A percentile compares a stretch with the other conserved stretches of the same genome.
Evolutionary conservation across 2,329 filamentous ascomycete genomes (phyloP).

Genomic region (Tolypocladium inflatum): DNA sequence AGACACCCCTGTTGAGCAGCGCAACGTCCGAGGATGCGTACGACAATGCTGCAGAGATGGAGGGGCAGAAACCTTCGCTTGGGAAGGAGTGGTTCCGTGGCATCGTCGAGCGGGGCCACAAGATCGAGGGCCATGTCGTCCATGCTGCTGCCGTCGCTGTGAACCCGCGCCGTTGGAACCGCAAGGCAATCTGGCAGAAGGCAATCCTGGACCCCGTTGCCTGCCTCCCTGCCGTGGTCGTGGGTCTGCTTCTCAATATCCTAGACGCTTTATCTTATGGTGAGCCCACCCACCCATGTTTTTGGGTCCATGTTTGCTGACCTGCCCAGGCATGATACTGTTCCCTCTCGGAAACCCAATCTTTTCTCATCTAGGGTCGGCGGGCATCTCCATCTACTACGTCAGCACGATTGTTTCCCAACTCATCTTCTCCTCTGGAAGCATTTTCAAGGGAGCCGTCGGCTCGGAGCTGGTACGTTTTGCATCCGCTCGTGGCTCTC

Average conservation of each 20-base stretch:
- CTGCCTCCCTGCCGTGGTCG: conserved; percentile 74
- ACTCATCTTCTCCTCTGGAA: conserved; percentile 77
- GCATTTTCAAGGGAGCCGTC: conserved; percentile 81
- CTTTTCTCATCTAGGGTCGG: conserved; percentile 77
- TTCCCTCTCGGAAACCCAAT: conserved; percentile 84
- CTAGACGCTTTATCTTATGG: conserved; percentile 92
- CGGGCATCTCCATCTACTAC: conserved; percentile 97
- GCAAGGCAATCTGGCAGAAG: conserved; percentile 51
- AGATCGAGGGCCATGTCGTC: conserved; percentile 19
- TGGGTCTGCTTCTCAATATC: conserved; percentile 84
- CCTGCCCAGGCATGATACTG: conserved; percentile 65
- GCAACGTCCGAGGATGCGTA: conserved; percentile 18
- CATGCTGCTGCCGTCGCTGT: conserved; percentile 26
- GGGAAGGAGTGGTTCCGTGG: conserved; percentile 24
- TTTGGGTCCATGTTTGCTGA: conserved; percentile 3
- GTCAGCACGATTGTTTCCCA: conserved; percentile 95
- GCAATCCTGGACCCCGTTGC: conserved; percentile 57
- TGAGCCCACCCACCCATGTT: conserved; percentile 19
- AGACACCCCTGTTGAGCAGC: conserved; percentile 36
- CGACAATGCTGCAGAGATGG: conserved; percentile 32
- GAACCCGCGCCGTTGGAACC: conserved; percentile 66
- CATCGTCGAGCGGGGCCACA: conserved; percentile 19
- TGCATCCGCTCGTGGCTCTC: background rate
- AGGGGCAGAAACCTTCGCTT: conserved; percentile 35
- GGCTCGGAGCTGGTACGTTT: conserved; percentile 77